These are phyloP conservation scores for Chenopodium suecicum DNA, from an alignment of 148 eudicot species.

Conservation along the genomic window DNA sequence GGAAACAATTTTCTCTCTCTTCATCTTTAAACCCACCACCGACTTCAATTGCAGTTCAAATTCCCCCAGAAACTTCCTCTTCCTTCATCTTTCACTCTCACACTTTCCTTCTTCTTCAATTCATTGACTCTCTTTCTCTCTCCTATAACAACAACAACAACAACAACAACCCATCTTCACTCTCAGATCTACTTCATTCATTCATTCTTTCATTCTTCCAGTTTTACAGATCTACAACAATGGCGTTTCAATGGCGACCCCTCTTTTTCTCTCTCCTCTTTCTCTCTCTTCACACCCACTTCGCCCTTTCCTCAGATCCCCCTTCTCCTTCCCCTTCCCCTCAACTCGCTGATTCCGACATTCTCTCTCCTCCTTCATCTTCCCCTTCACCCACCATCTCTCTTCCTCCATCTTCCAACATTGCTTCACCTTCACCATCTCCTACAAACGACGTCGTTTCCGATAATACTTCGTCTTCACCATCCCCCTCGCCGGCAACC, in stretches of 20 bases:
- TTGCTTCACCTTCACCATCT: background rate
- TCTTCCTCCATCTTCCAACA: background rate
- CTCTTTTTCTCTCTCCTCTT: constrained; percentile 17
- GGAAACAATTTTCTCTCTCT: background rate
- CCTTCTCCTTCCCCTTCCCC: constrained; percentile 29
- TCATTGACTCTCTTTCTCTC: constrained; percentile 1
- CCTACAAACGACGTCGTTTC: background rate
- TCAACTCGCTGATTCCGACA: constrained; percentile 12
- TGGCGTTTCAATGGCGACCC: constrained; percentile 26
- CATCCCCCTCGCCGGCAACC: background rate
- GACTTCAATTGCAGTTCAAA: too few species aligned
- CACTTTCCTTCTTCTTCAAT: background rate
- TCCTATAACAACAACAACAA: too few species aligned
- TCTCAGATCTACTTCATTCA: background rate
- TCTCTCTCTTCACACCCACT: background rate
- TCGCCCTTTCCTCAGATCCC: constrained; percentile 16
- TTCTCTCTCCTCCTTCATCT: background rate
- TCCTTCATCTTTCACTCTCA: background rate
- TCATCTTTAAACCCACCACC: background rate
- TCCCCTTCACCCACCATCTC: background rate
- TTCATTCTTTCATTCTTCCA: background rate
- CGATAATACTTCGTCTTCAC: background rate
- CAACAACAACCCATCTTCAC: background rate
- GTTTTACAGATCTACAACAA: background rate
- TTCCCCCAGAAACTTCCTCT: background rate